These are phyloP conservation scores for Lipomyces orientalis DNA, from an alignment of 805 yeast genomes.

Conservation along the genomic window DNA sequence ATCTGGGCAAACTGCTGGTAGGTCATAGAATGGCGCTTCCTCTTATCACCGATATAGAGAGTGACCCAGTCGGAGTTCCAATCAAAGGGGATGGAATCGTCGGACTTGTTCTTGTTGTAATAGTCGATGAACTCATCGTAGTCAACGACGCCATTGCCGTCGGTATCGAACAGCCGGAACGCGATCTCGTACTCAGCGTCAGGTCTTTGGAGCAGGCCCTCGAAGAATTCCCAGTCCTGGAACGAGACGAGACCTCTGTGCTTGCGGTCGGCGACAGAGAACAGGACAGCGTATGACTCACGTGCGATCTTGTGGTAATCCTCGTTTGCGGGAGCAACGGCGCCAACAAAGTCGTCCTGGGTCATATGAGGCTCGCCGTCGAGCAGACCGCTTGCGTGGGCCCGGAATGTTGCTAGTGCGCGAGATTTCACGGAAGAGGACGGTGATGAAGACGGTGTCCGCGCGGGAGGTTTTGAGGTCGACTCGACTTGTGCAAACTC, in stretches of 20 bases:
- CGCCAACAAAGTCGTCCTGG: conserved; percentile 51
- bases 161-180: conserved; percentile 52
- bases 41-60: conserved; percentile 49
- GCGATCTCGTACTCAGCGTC: conserved; percentile 62
- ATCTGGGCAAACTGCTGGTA: conserved; percentile 53
- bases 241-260: conserved; percentile 70
- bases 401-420: conserved; percentile 15
- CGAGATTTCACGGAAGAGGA: background rate
- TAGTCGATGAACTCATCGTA: conserved; percentile 49
- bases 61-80: conserved; percentile 52
- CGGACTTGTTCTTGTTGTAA: conserved; percentile 47
- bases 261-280: conserved; percentile 76
- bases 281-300: conserved; percentile 72
- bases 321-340: conserved; percentile 53
- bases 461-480: conserved; percentile 5
- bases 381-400: conserved; percentile 21
- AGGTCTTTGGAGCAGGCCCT: conserved; percentile 58
- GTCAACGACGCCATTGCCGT: conserved; percentile 49
- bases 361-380: conserved; percentile 46
- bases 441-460: background rate
- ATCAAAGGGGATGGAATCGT: conserved; percentile 50
- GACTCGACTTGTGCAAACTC: conserved; percentile 4
- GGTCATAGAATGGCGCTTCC: conserved; percentile 48
- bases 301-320: conserved; percentile 60
- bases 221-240: conserved; percentile 76